Base-by-base conservation (phyloP, 371 early-diverging fungal genomes). In the Spiromyces aspiralis region DNA sequence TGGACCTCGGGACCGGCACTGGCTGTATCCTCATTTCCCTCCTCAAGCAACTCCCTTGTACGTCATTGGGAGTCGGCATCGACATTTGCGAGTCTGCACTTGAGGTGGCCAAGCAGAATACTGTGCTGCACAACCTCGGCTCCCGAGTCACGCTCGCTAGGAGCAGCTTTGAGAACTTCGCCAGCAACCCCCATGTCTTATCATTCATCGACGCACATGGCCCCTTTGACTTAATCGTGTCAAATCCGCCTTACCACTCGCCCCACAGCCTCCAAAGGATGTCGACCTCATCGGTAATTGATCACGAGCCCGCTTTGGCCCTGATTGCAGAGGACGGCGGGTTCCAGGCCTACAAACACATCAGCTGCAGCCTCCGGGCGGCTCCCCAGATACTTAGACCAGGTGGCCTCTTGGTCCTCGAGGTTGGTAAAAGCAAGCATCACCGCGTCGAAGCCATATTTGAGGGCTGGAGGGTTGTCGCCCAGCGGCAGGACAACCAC, bases 1-100 rank as follows among this genome's bases (percentile, higher is more conserved):
- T 85, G 48, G 86, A 86, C 56, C 69, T 86, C 25, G 86, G 86
- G 0, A 86, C 86, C 2, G 86, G 86, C 0, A 78, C 76, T 50
- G 86, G 84, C 0, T 83, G 82, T 59, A 53, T 86, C 3, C 47
- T 86, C 1, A 43, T 83, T 10, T 77, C 86, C 0, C 62, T 80
- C 16, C 60, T 84, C 3, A 47, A 59, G 1, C 35, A 27, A 19
- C 2, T 16, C 23, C 13, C 65, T 1, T 54, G 61, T 3, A 16
- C 22, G 25, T 51, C 66, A 0, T 35, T 41, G 0, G 86, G 83
- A 4, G 58, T 75, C 2, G 86, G 79, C 2, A 55, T 85, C 2
- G 86, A 85, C 51, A 76, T 84, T 23, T 79, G 80, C 50, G 35
- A 53, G 4, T 54, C 69, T 0, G 84, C 86, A 0, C 65, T 85